Conservation (phyloP, 2,329 filamentous ascomycete genomes). For the Pseudogymnoascus sp. region DNA sequence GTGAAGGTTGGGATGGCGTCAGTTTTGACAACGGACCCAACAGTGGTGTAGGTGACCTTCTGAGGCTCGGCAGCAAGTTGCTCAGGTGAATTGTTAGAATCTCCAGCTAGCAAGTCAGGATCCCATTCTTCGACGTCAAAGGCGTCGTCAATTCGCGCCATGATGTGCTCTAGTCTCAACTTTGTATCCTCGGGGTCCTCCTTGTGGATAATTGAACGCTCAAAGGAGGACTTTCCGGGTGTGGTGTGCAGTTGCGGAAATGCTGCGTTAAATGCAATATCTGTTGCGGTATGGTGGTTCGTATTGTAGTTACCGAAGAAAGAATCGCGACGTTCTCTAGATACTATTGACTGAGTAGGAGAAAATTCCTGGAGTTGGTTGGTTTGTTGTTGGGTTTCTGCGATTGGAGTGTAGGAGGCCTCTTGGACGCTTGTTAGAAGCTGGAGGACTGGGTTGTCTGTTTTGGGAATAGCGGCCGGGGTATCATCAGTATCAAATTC, state of each 20-base stretch:
- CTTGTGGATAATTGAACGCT: conserved; percentile 10
- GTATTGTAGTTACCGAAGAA: neutral
- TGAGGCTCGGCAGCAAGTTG: conserved; percentile 23
- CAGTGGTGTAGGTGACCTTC: conserved; percentile 28
- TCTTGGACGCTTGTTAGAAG: neutral
- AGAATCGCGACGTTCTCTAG: neutral
- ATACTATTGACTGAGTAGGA: neutral
- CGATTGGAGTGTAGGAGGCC: neutral
- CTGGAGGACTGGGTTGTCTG: neutral
- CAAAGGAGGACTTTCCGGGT: neutral
- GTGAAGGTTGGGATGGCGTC: conserved; percentile 24
- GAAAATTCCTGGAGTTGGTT: neutral
- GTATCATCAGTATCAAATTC: neutral
- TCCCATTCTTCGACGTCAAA: conserved; percentile 28
- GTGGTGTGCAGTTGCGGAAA: neutral
- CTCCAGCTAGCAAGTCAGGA: conserved; percentile 20
- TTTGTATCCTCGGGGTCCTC: conserved; percentile 9
- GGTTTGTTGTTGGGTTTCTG: neutral
- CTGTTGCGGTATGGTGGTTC: neutral
- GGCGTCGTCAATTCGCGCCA: conserved; percentile 18
- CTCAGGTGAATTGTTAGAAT: conserved; percentile 21
- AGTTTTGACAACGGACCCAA: conserved; percentile 28
- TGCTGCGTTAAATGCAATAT: conserved; percentile 6
- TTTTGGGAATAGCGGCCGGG: neutral
- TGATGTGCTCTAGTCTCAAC: conserved; percentile 1